A percentile compares a stretch with the other conserved stretches of the same genome.
These are phyloP conservation scores for Fusarium ambrosium DNA, from an alignment of 2,329 filamentous ascomycete genomes.

Conservation along the genomic window DNA sequence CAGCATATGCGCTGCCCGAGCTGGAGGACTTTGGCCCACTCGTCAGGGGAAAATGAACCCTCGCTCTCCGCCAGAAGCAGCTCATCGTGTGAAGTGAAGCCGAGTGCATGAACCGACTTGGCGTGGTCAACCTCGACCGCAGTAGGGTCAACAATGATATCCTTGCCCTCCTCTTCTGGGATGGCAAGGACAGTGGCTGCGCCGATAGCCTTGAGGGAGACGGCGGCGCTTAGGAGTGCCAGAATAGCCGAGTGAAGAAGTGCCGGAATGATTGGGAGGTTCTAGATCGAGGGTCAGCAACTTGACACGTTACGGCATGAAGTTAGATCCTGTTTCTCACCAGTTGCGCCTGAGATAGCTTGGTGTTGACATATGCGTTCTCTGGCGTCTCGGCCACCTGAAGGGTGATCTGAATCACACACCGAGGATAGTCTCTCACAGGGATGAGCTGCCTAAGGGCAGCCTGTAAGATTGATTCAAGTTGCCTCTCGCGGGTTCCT, in stretches of 20 bases:
- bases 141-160: conserved; percentile 71
- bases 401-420: conserved; percentile 84
- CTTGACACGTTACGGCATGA: conserved; percentile 1
- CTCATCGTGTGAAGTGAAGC: conserved; percentile 80
- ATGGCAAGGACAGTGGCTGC: conserved; percentile 76
- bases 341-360: conserved; percentile 70
- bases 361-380: conserved; percentile 73
- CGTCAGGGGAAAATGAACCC: conserved; percentile 79
- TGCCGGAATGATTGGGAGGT: conserved; percentile 83
- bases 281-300: conserved; percentile 61
- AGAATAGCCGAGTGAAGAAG: conserved; percentile 85
- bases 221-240: conserved; percentile 83
- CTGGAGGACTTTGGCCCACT: conserved; percentile 80
- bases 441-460: conserved; percentile 82
- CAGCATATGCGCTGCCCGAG: conserved; percentile 77
- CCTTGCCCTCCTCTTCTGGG: conserved; percentile 55
- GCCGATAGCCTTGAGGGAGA: conserved; percentile 82
- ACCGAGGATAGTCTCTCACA: conserved; percentile 80
- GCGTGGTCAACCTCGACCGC: conserved; percentile 72
- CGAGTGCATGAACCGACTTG: conserved; percentile 84
- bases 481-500: conserved; percentile 83
- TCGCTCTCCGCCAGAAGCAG: conserved; percentile 86
- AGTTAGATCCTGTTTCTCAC: conserved; percentile 58
- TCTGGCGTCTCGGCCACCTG: conserved; percentile 79
- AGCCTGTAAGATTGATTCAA: conserved; percentile 81